Percentiles rank a stretch among this genome's conserved stretches.
Evolutionary conservation across 1,284 basidiomycete genomes (phyloP).

Genomic region (Naganishia cerealis): DNA sequence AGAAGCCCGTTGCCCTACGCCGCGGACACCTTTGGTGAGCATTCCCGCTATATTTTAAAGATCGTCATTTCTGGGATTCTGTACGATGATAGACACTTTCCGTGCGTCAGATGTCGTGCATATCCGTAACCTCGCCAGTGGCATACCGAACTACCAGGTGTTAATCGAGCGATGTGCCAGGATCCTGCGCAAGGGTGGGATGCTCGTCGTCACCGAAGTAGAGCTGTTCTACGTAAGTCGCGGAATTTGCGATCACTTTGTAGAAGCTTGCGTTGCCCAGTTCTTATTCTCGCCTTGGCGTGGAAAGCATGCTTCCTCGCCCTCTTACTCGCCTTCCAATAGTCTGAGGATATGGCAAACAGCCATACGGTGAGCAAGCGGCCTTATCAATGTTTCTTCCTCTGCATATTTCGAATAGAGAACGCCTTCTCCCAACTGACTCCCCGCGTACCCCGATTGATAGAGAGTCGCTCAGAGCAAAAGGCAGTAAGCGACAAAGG

Average conservation of each 20-base stretch:
- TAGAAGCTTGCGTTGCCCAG: neutral
- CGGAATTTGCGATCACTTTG: too few relatives aligned
- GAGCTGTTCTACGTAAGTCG: slow-evolving; percentile 46
- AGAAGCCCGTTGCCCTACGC: slow-evolving; percentile 32
- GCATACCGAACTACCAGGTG: slow-evolving; percentile 42
- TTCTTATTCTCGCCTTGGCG: neutral
- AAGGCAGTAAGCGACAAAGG: slow-evolving; percentile 15
- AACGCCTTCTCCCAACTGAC: neutral
- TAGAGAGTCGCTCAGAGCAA: slow-evolving; percentile 23
- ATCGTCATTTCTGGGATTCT: neutral
- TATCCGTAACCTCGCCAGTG: slow-evolving; percentile 44
- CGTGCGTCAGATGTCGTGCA: slow-evolving; percentile 48
- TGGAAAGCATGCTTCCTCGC: slow-evolving; percentile 18
- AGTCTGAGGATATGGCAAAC: slow-evolving; percentile 32
- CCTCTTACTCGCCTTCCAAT: slow-evolving; percentile 9
- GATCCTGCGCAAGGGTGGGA: slow-evolving; percentile 43
- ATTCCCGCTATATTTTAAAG: neutral
- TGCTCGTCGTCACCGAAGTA: slow-evolving; percentile 48
- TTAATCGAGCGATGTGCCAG: slow-evolving; percentile 45
- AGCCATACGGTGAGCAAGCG: slow-evolving; percentile 23
- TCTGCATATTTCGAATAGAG: neutral
- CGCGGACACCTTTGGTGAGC: slow-evolving; percentile 31
- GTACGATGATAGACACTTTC: neutral
- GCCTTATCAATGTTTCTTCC: neutral
- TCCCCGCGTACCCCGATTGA: neutral